Evolutionary conservation across 805 yeast species (phyloP).

Genomic region (Maudiozyma bulderi): DNA sequence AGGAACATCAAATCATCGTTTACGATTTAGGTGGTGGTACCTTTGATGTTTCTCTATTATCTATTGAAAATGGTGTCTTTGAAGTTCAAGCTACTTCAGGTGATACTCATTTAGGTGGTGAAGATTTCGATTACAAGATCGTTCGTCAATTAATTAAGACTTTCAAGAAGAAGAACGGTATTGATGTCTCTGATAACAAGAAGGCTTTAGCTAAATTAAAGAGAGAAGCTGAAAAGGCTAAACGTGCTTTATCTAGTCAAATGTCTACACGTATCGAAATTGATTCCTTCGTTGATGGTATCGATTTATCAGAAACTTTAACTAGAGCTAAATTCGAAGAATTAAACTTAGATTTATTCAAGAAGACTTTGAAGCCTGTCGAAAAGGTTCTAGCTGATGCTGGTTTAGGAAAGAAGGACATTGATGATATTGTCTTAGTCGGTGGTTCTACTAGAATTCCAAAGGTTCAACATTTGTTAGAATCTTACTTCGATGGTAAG

Average conservation of each 20-base stretch:
- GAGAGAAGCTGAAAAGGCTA: constrained; percentile 97
- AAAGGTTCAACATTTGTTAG: constrained; percentile 89
- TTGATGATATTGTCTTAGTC: constrained; percentile 91
- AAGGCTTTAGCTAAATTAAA: constrained; percentile 88
- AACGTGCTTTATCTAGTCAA: constrained; percentile 90
- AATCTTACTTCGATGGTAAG: constrained; percentile 85
- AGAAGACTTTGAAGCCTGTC: constrained; percentile 91
- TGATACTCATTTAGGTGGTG: constrained; percentile 97
- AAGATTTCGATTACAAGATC: constrained; percentile 85
- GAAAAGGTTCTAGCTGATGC: constrained; percentile 93
- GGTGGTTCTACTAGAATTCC: constrained; percentile 99
- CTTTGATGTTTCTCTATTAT: constrained; percentile 79
- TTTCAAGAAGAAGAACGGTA: constrained; percentile 85
- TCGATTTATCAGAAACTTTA: constrained; percentile 88
- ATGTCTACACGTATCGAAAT: constrained; percentile 94
- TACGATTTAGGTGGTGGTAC: constrained; percentile 98
- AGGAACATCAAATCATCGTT: constrained; percentile 82
- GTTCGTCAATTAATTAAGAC: constrained; percentile 78
- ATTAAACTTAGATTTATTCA: constrained; percentile 84
- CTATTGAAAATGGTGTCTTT: constrained; percentile 85
- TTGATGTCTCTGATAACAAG: constrained; percentile 71
- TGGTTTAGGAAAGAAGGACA: constrained; percentile 74
- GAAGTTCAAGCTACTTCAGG: constrained; percentile 92
- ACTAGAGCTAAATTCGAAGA: constrained; percentile 98
- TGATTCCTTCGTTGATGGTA: constrained; percentile 89